Conservation (phyloP, 1,284 basidiomycete genomes). For the Ustilago crameri region DNA sequence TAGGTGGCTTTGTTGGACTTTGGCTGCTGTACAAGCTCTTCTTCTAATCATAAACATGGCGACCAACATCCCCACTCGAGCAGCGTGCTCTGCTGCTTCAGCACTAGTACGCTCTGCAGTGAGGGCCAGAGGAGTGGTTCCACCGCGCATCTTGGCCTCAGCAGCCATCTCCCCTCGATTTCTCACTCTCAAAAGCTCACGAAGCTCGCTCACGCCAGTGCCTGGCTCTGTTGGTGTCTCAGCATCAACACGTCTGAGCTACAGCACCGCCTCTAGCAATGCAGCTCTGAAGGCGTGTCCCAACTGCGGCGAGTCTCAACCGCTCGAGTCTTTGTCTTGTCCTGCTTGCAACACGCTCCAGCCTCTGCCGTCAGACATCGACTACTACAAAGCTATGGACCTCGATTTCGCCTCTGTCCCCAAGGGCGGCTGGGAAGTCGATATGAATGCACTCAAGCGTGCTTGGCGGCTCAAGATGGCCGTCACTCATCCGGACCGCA, state of each 20-base stretch:
- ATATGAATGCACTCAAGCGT: conserved; percentile 51
- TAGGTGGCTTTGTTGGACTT: conserved; percentile 49
- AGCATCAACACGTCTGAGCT: not conserved
- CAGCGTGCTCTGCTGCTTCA: not conserved
- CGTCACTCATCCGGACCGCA: conserved; percentile 63
- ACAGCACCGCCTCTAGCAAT: conserved; percentile 14
- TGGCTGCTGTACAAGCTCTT: conserved; percentile 60
- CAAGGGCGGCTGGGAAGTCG: conserved; percentile 56
- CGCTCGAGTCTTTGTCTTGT: conserved; percentile 46
- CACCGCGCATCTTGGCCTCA: not conserved
- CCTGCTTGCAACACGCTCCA: conserved; percentile 54
- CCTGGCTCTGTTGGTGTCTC: too few relatives aligned
- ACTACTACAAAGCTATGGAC: conserved; percentile 60
- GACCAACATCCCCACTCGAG: not conserved
- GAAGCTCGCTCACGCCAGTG: not conserved
- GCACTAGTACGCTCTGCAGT: not conserved
- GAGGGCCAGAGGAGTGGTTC: not conserved
- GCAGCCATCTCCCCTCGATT: not conserved
- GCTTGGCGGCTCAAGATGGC: conserved; percentile 62
- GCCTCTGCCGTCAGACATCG: conserved; percentile 50
- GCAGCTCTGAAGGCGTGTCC: conserved; percentile 40
- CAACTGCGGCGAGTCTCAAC: conserved; percentile 36
- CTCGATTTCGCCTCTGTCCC: conserved; percentile 42
- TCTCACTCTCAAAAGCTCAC: not conserved
- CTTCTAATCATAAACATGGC: conserved; percentile 4